A percentile compares a stretch with the other conserved stretches of the same genome.
Conservation (phyloP, 228 moss, liverwort and hornwort species). For the Sphagnum magellanicum region DNA sequence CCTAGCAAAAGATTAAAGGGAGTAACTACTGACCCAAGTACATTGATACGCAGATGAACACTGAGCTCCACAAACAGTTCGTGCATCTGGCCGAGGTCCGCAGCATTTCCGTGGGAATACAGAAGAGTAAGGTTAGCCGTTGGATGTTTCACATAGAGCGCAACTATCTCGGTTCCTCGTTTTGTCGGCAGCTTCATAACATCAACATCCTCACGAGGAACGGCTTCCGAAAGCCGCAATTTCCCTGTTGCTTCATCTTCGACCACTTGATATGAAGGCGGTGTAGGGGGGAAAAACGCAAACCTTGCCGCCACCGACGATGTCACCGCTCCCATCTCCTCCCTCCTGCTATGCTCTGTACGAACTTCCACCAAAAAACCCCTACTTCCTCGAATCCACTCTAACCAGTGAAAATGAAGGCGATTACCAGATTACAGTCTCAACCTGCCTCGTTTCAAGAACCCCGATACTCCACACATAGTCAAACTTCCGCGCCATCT, state of each 20-base stretch:
- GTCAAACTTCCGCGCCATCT: too few relatives aligned
- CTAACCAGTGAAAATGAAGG: too few relatives aligned
- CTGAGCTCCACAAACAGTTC: slow-evolving; percentile 99
- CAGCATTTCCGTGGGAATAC: slow-evolving; percentile 97
- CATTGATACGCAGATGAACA: slow-evolving; percentile 79
- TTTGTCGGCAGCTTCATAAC: slow-evolving; percentile 65
- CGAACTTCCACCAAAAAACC: too few relatives aligned
- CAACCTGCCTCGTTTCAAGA: too few relatives aligned
- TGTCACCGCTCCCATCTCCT: slow-evolving; percentile 97
- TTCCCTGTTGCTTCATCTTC: slow-evolving; percentile 60
- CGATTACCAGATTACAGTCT: too few relatives aligned
- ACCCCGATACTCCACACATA: too few relatives aligned
- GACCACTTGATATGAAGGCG: slow-evolving; percentile 76
- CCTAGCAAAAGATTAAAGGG: not conserved
- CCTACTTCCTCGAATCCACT: too few relatives aligned
- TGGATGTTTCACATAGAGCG: slow-evolving; percentile 67
- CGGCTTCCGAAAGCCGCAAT: slow-evolving; percentile 64
- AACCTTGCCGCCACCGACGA: slow-evolving; percentile 98
- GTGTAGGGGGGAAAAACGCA: slow-evolving; percentile 98
- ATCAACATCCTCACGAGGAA: slow-evolving; percentile 75
- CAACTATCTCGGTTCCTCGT: slow-evolving; percentile 67
- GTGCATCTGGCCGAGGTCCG: slow-evolving; percentile 99
- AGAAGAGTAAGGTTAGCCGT: slow-evolving; percentile 70
- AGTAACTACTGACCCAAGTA: slow-evolving; percentile 63
- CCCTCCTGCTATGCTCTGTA: not conserved